Evolutionary conservation across 2,329 filamentous ascomycete species (phyloP), one percentile per base, ranked within the genome.

Genomic region (Aspergillus puulaauensis): DNA sequence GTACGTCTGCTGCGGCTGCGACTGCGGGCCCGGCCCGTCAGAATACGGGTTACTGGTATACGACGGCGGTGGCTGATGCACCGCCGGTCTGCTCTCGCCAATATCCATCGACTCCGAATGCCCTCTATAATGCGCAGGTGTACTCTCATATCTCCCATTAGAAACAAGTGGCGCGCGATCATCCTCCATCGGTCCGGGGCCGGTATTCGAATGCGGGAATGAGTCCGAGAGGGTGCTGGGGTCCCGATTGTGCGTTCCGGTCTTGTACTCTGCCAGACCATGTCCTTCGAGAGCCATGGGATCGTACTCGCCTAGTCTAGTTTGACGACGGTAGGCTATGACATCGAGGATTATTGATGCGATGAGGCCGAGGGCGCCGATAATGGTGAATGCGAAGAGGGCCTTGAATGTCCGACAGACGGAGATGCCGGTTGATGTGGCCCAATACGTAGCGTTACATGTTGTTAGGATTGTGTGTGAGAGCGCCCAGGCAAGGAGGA

Each of bases 361-460:
- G 54, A 82, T 67, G 35, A 81, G 80, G 3, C 79, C 74, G 2
- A 79, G 64, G n/a, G 65, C 57, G 6, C 80, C 82, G 31, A 82
- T 60, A 27, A 83, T 64, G 4, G 78, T 76, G 67, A 86, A 86
- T 33, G 79, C 73, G 70, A 84, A 86, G n/a, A 86, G 72, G 11
- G 81, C 79, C 70, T 86, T 86, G 77, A 86, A 87, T 56, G 79
- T 73, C 53, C 80, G 72, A 66, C 84, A 86, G 47, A 86, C 77
- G 69, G 79, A 78, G 54, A 86, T 78, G 3, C 83, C 84, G 3
- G 78, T 76, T 1, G 79, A 75, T 35, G 79, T 79, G n/a, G 78
- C 77, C 84, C 84, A 86, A 67, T 79, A 78, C 19, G 71, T 66
- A 3, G 70, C 64, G 45, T 74, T 78, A 73, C 83, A 86, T 58